Conservation (phyloP, 306 rosid genomes). For the Cicer cuneatum region DNA sequence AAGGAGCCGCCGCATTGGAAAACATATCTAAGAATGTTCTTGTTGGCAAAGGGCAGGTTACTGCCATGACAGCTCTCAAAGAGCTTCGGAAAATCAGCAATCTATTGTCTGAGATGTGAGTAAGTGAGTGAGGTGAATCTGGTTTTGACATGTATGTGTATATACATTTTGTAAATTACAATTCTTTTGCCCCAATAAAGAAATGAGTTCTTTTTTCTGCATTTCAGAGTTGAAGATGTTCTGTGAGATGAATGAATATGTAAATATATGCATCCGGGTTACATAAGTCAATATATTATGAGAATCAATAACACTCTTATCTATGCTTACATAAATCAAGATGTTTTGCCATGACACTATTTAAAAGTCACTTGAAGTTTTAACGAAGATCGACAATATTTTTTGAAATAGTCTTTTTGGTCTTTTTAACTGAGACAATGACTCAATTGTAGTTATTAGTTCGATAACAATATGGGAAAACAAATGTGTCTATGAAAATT, state of each 20-base stretch:
- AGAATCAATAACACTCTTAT: conserved; percentile 1
- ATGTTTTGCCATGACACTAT: too few relatives aligned
- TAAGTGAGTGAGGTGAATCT: conserved; percentile 48
- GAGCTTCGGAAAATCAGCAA: conserved; percentile 98
- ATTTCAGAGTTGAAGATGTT: conserved; percentile 43
- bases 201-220: conserved; percentile 43
- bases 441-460: too few relatives aligned
- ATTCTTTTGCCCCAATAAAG: conserved; percentile 61
- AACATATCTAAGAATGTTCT: conserved; percentile 64
- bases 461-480: too few relatives aligned
- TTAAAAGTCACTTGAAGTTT: too few relatives aligned
- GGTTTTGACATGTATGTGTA: conserved; percentile 61
- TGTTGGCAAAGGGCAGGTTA: conserved; percentile 91
- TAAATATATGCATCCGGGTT: conserved; percentile 49
- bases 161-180: conserved; percentile 72
- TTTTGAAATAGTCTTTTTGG: too few relatives aligned
- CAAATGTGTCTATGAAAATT: too few relatives aligned
- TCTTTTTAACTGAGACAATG: too few relatives aligned
- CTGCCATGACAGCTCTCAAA: conserved; percentile 88
- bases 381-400: too few relatives aligned
- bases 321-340: background rate
- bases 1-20: conserved; percentile 61
- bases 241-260: conserved; percentile 48
- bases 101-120: conserved; percentile 94
- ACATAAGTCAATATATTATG: conserved; percentile 3